Evolutionary conservation across 352 stramenopile species (phyloP).

Genomic region (Globisporangium carolinianum): DNA sequence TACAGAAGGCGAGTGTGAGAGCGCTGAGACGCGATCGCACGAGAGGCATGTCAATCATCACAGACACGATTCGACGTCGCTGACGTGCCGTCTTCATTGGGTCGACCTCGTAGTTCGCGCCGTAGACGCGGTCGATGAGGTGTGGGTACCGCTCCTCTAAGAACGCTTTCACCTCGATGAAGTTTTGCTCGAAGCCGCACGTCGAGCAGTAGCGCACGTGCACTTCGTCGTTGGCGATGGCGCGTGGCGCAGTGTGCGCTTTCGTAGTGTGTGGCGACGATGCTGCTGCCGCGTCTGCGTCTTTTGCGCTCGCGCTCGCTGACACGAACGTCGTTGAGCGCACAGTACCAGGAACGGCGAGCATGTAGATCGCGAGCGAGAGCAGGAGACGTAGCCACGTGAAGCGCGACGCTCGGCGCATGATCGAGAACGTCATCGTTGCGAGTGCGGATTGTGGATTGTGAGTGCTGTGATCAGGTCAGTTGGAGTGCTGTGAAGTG

Average conservation of each 20-base stretch:
- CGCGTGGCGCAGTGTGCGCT: slow-evolving; percentile 8
- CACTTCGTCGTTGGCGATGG: slow-evolving; percentile 54
- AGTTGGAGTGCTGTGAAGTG: neutral
- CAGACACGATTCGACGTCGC: neutral
- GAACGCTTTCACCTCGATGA: slow-evolving; percentile 53
- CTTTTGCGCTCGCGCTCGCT: slow-evolving; percentile 2
- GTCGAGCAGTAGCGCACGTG: slow-evolving; percentile 62
- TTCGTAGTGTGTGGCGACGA: slow-evolving; percentile 13
- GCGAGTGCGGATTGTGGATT: neutral
- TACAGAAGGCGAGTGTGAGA: too few relatives aligned
- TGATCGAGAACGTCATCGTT: slow-evolving; percentile 12
- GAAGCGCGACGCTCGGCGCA: slow-evolving; percentile 17
- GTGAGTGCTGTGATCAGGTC: neutral
- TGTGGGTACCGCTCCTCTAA: slow-evolving; percentile 73
- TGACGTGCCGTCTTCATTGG: slow-evolving; percentile 30
- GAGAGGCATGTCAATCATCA: too few relatives aligned
- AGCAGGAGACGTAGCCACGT: slow-evolving; percentile 22
- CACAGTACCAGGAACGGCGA: slow-evolving; percentile 15
- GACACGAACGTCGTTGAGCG: neutral
- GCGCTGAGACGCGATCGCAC: too few relatives aligned
- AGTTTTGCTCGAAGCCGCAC: slow-evolving; percentile 81
- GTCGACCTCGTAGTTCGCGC: slow-evolving; percentile 54
- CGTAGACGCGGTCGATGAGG: slow-evolving; percentile 53
- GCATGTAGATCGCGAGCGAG: slow-evolving; percentile 21
- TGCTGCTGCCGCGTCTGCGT: too few relatives aligned